Evolutionary conservation across 2,329 filamentous ascomycete species (phyloP), one percentile per base, ranked within the genome.

Genomic region (Colletotrichum abscissum): DNA sequence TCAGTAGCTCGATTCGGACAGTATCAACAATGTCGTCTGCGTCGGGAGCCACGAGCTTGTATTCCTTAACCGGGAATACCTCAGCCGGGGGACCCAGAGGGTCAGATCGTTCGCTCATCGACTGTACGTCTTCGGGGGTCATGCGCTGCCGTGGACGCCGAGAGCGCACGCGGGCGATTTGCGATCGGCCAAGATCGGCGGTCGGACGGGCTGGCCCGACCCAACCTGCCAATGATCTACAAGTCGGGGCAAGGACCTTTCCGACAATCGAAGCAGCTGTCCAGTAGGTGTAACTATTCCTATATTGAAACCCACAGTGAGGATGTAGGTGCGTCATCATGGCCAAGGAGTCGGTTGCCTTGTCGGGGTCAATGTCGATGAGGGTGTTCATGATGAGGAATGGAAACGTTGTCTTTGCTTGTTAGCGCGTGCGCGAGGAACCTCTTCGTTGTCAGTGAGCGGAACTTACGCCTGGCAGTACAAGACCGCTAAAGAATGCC

Each of bases 381-480:
- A 95, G 86, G 4, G 92, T 89, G 79, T 94, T 95, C 92, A 95
- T 95, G 58, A 94, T 90, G 49, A 94, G 87, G 82, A 93, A 95
- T 3, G 93, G 92, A 58, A 94, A 90, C 0, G 89, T 91, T 4
- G 87, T 83, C 87, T 89, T 42, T 57, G 46, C 8, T 5, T 68
- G 52, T 75, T 55, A 74, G 65, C 49, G 5, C 1, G 33, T 24
- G n/a, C 16, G 11, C 11, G 19, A 30, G 57, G n/a, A n/a, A 11
- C 0, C 30, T 0, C 30, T 33, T 33, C 30, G 30, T 33, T 33
- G 30, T 33, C 30, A 33, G 16, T 35, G 54, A 19, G 7, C 14
- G 63, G 22, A 11, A 80, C 90, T 87, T 80, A 89, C 87, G 12
- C 93, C 93, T 9, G 93, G 93, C 4, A 95, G 83, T 46, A 95